A percentile compares a stretch with the other conserved stretches of the same genome.
Conservation (phyloP, 2,329 filamentous ascomycete genomes). For the Botrytis fabae region DNA sequence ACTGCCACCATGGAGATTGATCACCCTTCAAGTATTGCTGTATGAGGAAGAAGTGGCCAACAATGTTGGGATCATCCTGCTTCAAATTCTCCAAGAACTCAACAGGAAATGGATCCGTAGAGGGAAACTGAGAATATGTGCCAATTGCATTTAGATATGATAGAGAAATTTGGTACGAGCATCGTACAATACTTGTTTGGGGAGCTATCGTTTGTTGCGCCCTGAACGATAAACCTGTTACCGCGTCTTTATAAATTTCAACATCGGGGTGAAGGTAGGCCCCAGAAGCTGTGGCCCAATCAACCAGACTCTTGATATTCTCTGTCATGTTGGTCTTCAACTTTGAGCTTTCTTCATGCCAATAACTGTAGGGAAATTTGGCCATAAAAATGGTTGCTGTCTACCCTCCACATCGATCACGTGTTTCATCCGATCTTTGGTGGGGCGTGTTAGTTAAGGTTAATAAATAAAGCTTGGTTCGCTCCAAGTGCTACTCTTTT, state of each 20-base stretch:
- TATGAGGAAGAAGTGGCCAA: conserved; percentile 67
- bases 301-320: conserved; percentile 44
- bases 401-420: not conserved
- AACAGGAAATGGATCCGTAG: conserved; percentile 46
- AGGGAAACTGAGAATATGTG: conserved; percentile 37
- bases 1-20: conserved; percentile 66
- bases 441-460: not conserved
- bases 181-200: conserved; percentile 48
- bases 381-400: not conserved
- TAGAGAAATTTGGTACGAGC: conserved; percentile 55
- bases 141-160: conserved; percentile 59
- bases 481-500: not conserved
- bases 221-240: conserved; percentile 55
- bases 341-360: not conserved
- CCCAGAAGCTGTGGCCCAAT: conserved; percentile 51
- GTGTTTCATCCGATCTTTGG: not conserved
- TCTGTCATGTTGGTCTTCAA: conserved; percentile 3
- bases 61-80: conserved; percentile 51
- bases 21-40: conserved; percentile 62
- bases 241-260: conserved; percentile 53
- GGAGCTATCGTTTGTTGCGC: conserved; percentile 29
- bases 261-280: conserved; percentile 52
- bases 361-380: not conserved
- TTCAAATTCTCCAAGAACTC: conserved; percentile 52
- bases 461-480: not conserved